Conservation (phyloP, 305 asterid species). For the Solanum hybrid region DNA sequence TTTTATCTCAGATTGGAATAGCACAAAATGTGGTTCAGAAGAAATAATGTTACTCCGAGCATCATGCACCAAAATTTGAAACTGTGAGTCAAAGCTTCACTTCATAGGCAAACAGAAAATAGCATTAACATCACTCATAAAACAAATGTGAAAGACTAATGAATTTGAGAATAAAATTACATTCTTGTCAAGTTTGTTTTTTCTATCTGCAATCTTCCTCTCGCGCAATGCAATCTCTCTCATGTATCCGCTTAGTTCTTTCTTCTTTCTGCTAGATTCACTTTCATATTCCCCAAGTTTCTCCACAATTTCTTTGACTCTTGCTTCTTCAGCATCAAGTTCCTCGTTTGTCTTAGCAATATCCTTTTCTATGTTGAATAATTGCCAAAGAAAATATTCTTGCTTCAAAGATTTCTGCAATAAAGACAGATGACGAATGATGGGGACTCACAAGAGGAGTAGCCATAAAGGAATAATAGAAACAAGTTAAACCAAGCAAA, state of each 20-base stretch:
- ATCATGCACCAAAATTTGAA: background rate
- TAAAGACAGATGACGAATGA: background rate
- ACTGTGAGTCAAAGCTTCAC: background rate
- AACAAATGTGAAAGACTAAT: background rate
- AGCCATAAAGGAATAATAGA: background rate
- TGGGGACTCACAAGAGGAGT: background rate
- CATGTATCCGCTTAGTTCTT: constrained; percentile 68
- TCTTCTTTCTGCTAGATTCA: constrained; percentile 64
- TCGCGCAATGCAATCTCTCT: constrained; percentile 68
- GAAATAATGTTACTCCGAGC: background rate
- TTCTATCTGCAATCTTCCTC: constrained; percentile 70
- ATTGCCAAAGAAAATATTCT: constrained; percentile 90
- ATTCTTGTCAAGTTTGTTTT: constrained; percentile 65
- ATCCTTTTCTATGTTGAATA: constrained; percentile 70
- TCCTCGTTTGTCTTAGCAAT: constrained; percentile 70
- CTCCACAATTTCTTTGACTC: constrained; percentile 66
- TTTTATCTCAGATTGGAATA: background rate
- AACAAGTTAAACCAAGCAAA: background rate
- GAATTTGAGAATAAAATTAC: constrained; percentile 28
- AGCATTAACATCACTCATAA: background rate
- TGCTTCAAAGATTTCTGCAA: constrained; percentile 82
- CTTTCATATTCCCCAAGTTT: constrained; percentile 68
- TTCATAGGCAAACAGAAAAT: background rate
- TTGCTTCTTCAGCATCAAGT: constrained; percentile 61
- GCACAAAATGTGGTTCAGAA: background rate